These are phyloP conservation scores for Punctularia strigosozonata DNA, from an alignment of 768 basidiomycete species.

Conservation along the genomic window DNA sequence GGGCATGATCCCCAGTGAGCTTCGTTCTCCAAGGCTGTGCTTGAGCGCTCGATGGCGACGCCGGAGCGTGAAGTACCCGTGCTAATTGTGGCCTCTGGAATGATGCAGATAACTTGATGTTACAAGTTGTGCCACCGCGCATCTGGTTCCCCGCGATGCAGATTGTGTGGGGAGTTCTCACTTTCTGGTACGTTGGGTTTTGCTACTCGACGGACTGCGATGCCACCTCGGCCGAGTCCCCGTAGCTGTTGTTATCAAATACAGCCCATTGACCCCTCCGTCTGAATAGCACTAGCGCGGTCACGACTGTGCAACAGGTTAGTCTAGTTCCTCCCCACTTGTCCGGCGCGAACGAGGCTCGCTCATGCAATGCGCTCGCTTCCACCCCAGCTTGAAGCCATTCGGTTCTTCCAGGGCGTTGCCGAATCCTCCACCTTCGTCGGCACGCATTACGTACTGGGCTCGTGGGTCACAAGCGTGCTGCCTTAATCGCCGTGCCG, in stretches of 20 bases:
- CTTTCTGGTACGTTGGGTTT: conserved; percentile 35
- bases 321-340: conserved; percentile 1
- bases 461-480: conserved; percentile 36
- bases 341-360: no score
- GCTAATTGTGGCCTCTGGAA: neutral
- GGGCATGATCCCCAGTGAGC: conserved; percentile 58
- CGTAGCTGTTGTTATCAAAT: no score
- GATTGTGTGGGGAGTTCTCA: conserved; percentile 53
- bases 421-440: conserved; percentile 70
- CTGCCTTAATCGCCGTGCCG: neutral
- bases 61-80: no score
- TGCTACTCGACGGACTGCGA: neutral
- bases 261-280: no score
- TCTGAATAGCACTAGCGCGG: conserved; percentile 37
- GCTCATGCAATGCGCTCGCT: no score
- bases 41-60: no score
- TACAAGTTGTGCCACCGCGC: conserved; percentile 49
- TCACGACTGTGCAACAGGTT: conserved; percentile 46
- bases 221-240: conserved; percentile 2
- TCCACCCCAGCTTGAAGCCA: conserved; percentile 62
- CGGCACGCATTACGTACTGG: conserved; percentile 62
- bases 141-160: conserved; percentile 60
- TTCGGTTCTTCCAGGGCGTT: conserved; percentile 64
- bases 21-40: neutral
- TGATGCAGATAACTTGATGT: conserved; percentile 47